Base-by-base conservation (phyloP, 1,284 basidiomycete genomes). In the Taiwanofungus camphoratus region DNA sequence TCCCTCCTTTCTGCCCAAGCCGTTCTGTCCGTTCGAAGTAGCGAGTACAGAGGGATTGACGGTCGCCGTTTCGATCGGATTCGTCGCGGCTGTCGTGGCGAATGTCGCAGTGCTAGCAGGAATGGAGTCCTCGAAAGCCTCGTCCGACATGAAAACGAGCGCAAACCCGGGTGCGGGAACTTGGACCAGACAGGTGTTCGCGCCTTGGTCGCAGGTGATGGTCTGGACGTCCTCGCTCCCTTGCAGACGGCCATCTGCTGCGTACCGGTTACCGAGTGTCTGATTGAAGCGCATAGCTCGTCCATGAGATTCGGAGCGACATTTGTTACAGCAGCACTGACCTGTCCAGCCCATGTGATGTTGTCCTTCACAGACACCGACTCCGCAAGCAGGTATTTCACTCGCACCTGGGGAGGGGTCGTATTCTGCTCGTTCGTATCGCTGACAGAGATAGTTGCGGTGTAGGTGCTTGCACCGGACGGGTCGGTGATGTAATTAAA, bases 401-500 rank as follows among this genome's bases (percentile, higher is more conserved):
- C 62, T 38, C 52, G 49, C 32, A 85, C 69, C 50, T 67, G 58
- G 45, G 61, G 47, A 3, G 74, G 74, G 1, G 64, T 64, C 20
- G 56, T 57, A 34, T 54, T 59, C 24, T 55, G 33, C 52, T 59
- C 61, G 30, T 54, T 63, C 30, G 61, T 59, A 3, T 67, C 71
- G 21, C 71, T 69, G 4, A 74, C 56, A 16, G 68, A 60, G 41
- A 71, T 54, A 22, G 65, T 65, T 5, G 66, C 78, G 0, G 63
- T 71, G 46, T 76, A 66, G 48, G 73, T 66, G 47, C 65, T 75
- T 5, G 61, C 68, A 4, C 77, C 79, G 4, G 63, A 61, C 0
- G 67, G 49, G 51, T 81, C 79, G 21, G 68, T 64, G 36, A 79
- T 65, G 52, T 73, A 89, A 60, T 90, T 91, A 65, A 89, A 71